Percentiles rank a stretch among this genome's conserved stretches.
Conservation (phyloP, 768 basidiomycete genomes). For the Lactarius sp. region DNA sequence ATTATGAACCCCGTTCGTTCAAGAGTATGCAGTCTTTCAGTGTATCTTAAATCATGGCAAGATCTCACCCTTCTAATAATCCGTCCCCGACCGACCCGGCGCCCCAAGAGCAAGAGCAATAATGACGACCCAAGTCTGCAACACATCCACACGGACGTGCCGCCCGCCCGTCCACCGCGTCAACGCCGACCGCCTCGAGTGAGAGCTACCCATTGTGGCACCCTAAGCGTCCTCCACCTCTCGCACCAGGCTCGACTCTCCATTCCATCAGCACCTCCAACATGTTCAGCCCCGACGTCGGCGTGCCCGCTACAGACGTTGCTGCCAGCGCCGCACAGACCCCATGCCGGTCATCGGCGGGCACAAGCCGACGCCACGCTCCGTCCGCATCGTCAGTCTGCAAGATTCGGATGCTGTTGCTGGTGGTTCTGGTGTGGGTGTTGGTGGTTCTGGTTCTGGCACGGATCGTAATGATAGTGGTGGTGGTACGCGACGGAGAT, state of each 20-base stretch:
- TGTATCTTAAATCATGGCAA: conserved; percentile 16
- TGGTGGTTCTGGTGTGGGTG: not conserved
- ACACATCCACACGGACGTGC: no score
- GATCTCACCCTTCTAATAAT: conserved; percentile 16
- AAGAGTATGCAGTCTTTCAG: not conserved
- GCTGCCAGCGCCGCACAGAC: conserved; percentile 8
- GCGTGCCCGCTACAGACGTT: not conserved
- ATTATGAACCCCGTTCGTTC: no score
- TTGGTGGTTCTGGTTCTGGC: not conserved
- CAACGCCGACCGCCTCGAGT: conserved; percentile 5
- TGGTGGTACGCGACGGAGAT: conserved; percentile 33
- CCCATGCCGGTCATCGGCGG: conserved; percentile 45
- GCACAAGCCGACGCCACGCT: conserved; percentile 75
- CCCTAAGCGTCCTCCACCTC: conserved; percentile 70
- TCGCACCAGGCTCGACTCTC: conserved; percentile 67
- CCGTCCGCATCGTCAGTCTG: conserved; percentile 74
- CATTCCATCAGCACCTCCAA: conserved; percentile 46
- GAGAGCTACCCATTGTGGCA: conserved; percentile 86
- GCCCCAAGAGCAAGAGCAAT: not conserved
- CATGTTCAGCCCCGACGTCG: not conserved
- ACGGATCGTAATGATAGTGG: no score
- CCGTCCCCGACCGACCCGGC: not conserved
- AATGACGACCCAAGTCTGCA: not conserved
- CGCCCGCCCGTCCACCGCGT: not conserved
- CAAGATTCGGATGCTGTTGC: conserved; percentile 36